phyloP scores from a whole-genome alignment of 768 basidiomycete species.

The Cubamyces sp. region DNA sequence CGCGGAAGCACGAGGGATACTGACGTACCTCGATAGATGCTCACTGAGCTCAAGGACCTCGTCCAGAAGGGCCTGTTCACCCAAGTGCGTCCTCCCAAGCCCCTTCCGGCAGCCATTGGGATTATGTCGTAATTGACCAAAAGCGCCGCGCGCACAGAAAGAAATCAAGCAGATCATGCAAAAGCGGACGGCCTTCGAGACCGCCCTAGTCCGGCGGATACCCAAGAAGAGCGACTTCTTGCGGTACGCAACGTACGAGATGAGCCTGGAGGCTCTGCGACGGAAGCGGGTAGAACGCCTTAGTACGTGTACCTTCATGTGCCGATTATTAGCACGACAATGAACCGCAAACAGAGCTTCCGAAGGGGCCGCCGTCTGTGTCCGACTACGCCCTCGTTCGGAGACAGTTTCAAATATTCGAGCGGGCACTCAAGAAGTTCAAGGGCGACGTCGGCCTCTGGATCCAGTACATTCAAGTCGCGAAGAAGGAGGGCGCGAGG shows the following conservation, averaged over 20 bases:
- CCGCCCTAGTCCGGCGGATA: constrained; percentile 77
- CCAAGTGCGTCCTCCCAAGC: constrained; percentile 49
- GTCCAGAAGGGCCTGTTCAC: constrained; percentile 86
- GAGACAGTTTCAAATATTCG: constrained; percentile 87
- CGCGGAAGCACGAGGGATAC: neutral
- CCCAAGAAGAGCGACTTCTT: constrained; percentile 88
- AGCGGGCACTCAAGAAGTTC: constrained; percentile 87
- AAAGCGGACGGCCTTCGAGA: constrained; percentile 83
- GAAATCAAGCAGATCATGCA: constrained; percentile 87
- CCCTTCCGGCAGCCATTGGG: neutral
- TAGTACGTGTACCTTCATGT: constrained; percentile 49
- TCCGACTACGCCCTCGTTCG: constrained; percentile 87
- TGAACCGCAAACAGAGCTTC: constrained; percentile 36
- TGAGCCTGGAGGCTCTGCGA: constrained; percentile 80
- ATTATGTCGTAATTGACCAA: constrained; percentile 19
- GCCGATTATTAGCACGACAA: neutral
- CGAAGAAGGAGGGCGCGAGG: constrained; percentile 77
- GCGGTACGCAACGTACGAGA: constrained; percentile 91
- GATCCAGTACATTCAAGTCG: constrained; percentile 87
- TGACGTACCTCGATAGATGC: constrained; percentile 61
- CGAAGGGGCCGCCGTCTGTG: constrained; percentile 56
- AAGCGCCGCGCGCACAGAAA: constrained; percentile 44
- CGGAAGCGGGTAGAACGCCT: constrained; percentile 74
- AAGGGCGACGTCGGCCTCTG: constrained; percentile 86
- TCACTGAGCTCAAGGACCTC: constrained; percentile 93